phyloP scores from a whole-genome alignment of 345 rosid species.

The Psidium guajava region DNA sequence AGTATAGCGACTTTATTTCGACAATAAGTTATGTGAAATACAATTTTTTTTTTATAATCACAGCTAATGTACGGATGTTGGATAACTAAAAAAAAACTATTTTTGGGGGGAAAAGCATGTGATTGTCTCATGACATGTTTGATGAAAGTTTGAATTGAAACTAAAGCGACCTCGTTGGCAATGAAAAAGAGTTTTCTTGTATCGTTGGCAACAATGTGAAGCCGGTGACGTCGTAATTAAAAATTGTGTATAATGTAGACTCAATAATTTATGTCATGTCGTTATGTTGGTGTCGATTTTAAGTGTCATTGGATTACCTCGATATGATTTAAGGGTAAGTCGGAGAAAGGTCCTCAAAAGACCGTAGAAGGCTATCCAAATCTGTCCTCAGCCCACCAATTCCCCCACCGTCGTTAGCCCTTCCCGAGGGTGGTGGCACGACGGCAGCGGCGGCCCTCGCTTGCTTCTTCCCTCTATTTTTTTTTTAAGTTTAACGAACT shows the following conservation, averaged over 20 bases:
- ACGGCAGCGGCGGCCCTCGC: too few relatives aligned
- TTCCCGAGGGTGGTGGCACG: too few relatives aligned
- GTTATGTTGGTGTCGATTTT: background rate
- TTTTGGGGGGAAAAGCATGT: background rate
- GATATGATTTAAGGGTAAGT: background rate
- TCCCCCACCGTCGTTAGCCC: too few relatives aligned
- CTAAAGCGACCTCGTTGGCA: background rate
- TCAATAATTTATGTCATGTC: background rate
- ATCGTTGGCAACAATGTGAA: background rate
- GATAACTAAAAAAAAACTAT: background rate
- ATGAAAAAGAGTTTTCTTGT: background rate
- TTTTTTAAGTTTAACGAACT: too few relatives aligned
- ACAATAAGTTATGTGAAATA: background rate
- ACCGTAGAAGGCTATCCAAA: fast-evolving
- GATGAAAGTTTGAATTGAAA: background rate
- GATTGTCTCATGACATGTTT: background rate
- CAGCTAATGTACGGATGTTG: background rate
- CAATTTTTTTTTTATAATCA: background rate
- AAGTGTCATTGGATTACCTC: background rate
- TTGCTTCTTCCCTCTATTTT: too few relatives aligned
- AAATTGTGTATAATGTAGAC: background rate
- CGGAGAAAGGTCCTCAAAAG: background rate
- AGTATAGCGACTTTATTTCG: background rate
- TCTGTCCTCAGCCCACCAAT: too few relatives aligned
- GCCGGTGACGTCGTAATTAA: background rate